Evolutionary conservation across 2,329 filamentous ascomycete species (phyloP).

Genomic region (Paraphaeosphaeria minitans): DNA sequence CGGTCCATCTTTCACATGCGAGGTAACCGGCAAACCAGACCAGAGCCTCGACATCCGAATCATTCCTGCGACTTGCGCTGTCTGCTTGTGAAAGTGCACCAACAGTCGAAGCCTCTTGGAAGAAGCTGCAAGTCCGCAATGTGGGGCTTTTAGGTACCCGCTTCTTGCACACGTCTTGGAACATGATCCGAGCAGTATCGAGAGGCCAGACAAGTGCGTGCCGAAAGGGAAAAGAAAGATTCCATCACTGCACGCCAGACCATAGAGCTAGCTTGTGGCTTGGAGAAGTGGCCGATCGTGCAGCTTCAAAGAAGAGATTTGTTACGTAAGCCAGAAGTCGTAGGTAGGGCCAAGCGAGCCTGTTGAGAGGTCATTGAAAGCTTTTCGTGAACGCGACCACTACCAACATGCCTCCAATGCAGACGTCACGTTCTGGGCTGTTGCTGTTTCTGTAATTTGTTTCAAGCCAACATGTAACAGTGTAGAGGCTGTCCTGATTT

Average conservation of each 20-base stretch:
- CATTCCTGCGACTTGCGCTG: neutral
- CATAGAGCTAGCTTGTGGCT: neutral
- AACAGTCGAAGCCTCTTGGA: neutral
- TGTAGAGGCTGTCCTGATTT: neutral
- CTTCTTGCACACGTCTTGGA: no score
- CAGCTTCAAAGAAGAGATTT: neutral
- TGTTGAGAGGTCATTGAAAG: neutral
- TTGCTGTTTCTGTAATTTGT: neutral
- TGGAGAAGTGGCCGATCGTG: neutral
- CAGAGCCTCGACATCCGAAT: conserved; percentile 7
- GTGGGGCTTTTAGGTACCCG: conserved; percentile 5
- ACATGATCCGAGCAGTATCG: no score
- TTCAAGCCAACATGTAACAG: neutral
- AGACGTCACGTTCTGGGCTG: neutral
- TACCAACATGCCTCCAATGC: neutral
- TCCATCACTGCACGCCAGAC: no score
- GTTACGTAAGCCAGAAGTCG: neutral
- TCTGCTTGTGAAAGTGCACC: neutral
- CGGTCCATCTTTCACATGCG: conserved; percentile 17
- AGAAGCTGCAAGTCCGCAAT: neutral
- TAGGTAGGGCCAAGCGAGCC: neutral
- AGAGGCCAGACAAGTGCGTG: no score
- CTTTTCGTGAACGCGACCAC: neutral
- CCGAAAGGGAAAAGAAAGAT: neutral
- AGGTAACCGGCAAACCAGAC: conserved; percentile 5